A percentile compares a stretch with the other conserved stretches of the same genome.
These are phyloP conservation scores for Neurospora sp. DNA, from an alignment of 495 filamentous ascomycete species.

Conservation along the genomic window DNA sequence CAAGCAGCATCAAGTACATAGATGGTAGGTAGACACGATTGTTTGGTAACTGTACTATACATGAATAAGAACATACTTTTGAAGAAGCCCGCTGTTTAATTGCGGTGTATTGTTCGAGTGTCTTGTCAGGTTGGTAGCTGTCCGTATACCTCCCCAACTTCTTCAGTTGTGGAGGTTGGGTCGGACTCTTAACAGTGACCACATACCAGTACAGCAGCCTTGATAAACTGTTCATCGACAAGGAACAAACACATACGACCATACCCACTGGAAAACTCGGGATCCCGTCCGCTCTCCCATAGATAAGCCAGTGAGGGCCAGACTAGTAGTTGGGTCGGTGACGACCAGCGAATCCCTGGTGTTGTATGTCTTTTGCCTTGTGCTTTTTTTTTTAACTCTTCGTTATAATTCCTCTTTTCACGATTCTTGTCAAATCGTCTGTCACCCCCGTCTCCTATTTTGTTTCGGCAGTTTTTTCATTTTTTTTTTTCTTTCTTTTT, in stretches of 20 bases:
- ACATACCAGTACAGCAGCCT: not conserved
- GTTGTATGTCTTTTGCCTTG: conserved; percentile 17
- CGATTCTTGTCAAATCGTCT: too few species aligned
- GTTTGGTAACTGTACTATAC: not conserved
- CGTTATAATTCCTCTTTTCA: not conserved
- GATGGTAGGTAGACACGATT: not conserved
- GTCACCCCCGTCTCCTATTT: not conserved
- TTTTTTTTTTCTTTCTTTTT: too few species aligned
- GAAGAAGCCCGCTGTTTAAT: not conserved
- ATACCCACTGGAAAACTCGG: conserved; percentile 34
- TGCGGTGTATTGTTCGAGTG: not conserved
- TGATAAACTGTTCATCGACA: not conserved
- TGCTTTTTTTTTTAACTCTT: not conserved
- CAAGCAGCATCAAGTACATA: not conserved
- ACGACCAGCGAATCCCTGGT: conserved; percentile 26
- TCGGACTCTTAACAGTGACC: not conserved
- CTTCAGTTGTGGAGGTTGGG: too few species aligned
- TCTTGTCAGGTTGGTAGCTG: not conserved
- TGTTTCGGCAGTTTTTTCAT: not conserved
- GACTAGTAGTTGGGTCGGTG: conserved; percentile 42
- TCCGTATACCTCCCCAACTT: not conserved
- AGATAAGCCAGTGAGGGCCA: conserved; percentile 23
- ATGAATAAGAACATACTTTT: not conserved
- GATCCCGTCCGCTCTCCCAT: conserved; percentile 43
- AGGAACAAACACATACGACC: conserved; percentile 27